phyloP scores from a whole-genome alignment of 225 moss, liverwort and hornwort genomes.

The Thuidium tamariscinum region DNA sequence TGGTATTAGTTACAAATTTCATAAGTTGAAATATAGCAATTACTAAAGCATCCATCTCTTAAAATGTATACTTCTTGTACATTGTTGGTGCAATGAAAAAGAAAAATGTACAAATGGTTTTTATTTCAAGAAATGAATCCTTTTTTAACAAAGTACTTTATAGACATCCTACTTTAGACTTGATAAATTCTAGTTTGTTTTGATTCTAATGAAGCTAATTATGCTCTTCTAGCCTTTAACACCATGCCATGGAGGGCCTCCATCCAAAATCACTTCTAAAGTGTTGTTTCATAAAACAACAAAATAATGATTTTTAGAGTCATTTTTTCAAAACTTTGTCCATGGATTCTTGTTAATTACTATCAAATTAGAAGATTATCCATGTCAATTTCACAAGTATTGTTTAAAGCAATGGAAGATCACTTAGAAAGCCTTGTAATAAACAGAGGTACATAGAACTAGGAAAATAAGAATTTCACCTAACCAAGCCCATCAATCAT shows the following conservation, averaged over 20 bases:
- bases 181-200: not conserved
- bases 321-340: not conserved
- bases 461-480: not conserved
- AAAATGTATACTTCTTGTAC: not conserved
- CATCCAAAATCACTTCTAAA: not conserved
- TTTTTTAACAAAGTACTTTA: not conserved
- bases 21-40: not conserved
- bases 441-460: accelerated
- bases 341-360: accelerated
- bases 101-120: not conserved
- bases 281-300: not conserved
- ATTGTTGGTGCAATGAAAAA: not conserved
- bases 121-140: not conserved
- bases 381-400: not conserved
- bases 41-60: accelerated
- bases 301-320: not conserved
- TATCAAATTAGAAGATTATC: not conserved
- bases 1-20: not conserved
- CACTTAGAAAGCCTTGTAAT: not conserved
- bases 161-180: not conserved
- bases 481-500: not conserved
- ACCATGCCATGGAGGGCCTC: accelerated
- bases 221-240: not conserved
- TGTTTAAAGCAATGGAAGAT: not conserved
- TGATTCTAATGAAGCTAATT: not conserved